These are phyloP conservation scores for Pugionium dolabratum DNA, from an alignment of 345 rosid species.

Conservation along the genomic window DNA sequence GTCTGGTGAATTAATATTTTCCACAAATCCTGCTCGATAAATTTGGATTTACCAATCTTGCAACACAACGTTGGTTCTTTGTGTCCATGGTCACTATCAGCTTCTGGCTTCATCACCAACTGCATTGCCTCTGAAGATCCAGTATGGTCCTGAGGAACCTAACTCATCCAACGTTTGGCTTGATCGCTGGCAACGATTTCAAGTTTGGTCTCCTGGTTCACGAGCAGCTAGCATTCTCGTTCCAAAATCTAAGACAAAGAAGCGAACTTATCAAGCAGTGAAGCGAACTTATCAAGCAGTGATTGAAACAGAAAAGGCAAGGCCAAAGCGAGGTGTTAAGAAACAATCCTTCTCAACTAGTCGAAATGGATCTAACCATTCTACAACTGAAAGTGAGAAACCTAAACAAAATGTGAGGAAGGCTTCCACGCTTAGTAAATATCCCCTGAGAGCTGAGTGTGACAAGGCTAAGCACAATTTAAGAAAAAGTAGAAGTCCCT, in stretches of 20 bases:
- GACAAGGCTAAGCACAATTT: slow-evolving; percentile 51
- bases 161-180: slow-evolving; percentile 72
- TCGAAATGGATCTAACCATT: slow-evolving; percentile 46
- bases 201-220: slow-evolving; percentile 55
- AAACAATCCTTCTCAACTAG: slow-evolving; percentile 46
- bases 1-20: slow-evolving; percentile 2
- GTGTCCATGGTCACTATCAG: slow-evolving; percentile 46
- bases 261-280: slow-evolving; percentile 39
- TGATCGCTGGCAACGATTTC: slow-evolving; percentile 69
- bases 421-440: slow-evolving; percentile 44
- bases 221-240: slow-evolving; percentile 42
- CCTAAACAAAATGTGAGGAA: slow-evolving; percentile 54
- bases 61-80: slow-evolving; percentile 10
- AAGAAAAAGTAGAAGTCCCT: slow-evolving; percentile 48
- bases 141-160: slow-evolving; percentile 58
- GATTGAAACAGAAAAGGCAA: slow-evolving; percentile 44
- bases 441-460: slow-evolving; percentile 46
- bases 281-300: slow-evolving; percentile 39
- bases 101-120: slow-evolving; percentile 57
- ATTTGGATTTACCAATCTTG: slow-evolving; percentile 12
- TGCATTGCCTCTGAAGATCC: slow-evolving; percentile 51
- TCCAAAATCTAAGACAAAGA: slow-evolving; percentile 45
- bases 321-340: slow-evolving; percentile 48
- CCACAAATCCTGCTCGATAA: background rate
- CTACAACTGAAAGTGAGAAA: slow-evolving; percentile 45